Evolutionary conservation across 306 rosid species (phyloP).

Genomic region (Inga laurina): DNA sequence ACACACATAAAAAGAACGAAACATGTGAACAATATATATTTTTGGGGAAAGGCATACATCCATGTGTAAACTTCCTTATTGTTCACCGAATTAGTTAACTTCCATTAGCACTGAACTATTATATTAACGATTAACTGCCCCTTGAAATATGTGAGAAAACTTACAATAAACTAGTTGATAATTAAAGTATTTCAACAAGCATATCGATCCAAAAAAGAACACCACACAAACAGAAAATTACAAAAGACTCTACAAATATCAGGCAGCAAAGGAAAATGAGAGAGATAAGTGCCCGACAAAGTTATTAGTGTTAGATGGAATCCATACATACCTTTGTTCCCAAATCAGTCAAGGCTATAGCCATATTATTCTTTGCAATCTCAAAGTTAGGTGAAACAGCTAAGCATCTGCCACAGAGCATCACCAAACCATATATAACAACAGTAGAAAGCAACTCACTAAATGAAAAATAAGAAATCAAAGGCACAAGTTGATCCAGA

Average conservation of each 20-base stretch:
- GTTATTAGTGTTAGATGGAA: not conserved
- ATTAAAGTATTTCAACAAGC: slow-evolving; percentile 10
- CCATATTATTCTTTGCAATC: slow-evolving; percentile 99
- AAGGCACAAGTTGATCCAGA: slow-evolving; percentile 14
- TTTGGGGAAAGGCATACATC: not conserved
- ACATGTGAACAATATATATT: not conserved
- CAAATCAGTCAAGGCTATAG: slow-evolving; percentile 97
- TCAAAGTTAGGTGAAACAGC: slow-evolving; percentile 98
- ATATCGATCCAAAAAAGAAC: not conserved
- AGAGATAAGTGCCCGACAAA: not conserved
- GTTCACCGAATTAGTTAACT: not conserved
- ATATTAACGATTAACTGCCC: not conserved
- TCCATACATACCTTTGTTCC: slow-evolving; percentile 82
- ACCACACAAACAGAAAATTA: not conserved
- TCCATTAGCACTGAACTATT: not conserved
- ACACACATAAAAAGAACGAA: not conserved
- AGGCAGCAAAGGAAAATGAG: not conserved
- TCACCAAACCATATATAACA: slow-evolving; percentile 21
- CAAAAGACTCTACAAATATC: not conserved
- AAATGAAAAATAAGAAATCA: slow-evolving; percentile 4
- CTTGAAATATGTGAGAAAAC: not conserved
- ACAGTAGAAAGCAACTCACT: slow-evolving; percentile 15
- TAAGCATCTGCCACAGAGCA: slow-evolving; percentile 73
- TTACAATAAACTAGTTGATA: not conserved
- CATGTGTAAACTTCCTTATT: not conserved